These are phyloP conservation scores for Penicillium sp. DNA, from an alignment of 2,329 filamentous ascomycete species.

Conservation along the genomic window DNA sequence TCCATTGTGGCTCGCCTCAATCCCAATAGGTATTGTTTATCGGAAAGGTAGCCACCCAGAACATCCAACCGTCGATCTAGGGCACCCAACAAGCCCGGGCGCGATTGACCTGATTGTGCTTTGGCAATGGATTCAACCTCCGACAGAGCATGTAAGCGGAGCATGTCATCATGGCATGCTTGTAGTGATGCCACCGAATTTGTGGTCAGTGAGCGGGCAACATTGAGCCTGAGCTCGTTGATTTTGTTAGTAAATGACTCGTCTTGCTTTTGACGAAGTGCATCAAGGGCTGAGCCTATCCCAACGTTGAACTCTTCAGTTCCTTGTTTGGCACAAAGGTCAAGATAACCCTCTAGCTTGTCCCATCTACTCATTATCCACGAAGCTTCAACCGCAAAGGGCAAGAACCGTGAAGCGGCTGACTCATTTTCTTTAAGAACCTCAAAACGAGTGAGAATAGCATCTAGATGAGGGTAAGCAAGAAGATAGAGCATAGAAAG, in stretches of 20 bases:
- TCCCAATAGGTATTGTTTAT: conserved; percentile 91
- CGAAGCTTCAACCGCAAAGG: conserved; percentile 85
- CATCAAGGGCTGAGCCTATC: conserved; percentile 67
- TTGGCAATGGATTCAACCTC: conserved; percentile 78
- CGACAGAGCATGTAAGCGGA: conserved; percentile 82
- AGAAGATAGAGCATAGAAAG: neutral
- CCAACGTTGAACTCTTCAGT: conserved; percentile 77
- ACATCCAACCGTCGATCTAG: conserved; percentile 80
- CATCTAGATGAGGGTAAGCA: conserved; percentile 55
- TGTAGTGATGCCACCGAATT: conserved; percentile 78
- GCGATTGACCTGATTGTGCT: conserved; percentile 35
- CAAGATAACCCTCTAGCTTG: conserved; percentile 67
- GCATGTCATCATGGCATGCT: conserved; percentile 77
- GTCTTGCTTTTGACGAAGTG: conserved; percentile 55
- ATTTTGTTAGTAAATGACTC: conserved; percentile 59
- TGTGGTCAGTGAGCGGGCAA: conserved; percentile 72
- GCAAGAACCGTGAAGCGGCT: conserved; percentile 65
- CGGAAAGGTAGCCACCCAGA: conserved; percentile 81
- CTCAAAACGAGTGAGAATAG: conserved; percentile 82
- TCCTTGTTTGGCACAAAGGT: conserved; percentile 32
- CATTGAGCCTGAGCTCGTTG: conserved; percentile 64
- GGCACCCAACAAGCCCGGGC: conserved; percentile 48
- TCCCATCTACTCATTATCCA: conserved; percentile 87
- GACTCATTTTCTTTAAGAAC: conserved; percentile 60
- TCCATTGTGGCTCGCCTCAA: conserved; percentile 86